Base-by-base conservation (phyloP, 2,329 filamentous ascomycete genomes). In the Venturia pyrina region DNA sequence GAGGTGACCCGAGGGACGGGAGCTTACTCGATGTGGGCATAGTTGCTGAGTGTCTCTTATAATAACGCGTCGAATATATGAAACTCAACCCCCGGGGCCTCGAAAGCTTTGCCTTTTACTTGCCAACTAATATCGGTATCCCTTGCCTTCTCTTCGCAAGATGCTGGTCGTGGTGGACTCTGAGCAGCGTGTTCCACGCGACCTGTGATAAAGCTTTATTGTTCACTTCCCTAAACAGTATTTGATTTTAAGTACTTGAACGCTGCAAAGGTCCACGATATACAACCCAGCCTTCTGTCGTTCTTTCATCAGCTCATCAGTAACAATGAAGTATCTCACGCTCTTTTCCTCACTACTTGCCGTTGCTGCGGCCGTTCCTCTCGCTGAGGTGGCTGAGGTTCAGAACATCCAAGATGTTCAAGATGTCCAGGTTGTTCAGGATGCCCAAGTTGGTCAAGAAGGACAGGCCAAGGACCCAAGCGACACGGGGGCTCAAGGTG, bases 341-440 rank as follows among this genome's bases (percentile, higher is more conserved):
- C 63, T 65, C 63, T 40, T 65, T 65, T 65, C 63, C 11, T 24
- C 62, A n/a, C 50, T 65, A 32, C 48, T 60, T 34, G 63, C 63
- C 3, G 63, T 41, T 5, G 63, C 63, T 7, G 15, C 19, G 24
- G 63, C 63, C 10, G 46, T 21, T 8, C 63, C 63, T 19, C 21
- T 60, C 3, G 48, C 63, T 41, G 63, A 65, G 63, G 60, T 43
- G 8, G 60, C 60, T 11, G 60, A 43, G 13, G 60, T 48, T 44
- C 37, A 44, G 19, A 11, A 8, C n/a, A 50, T 60, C n/a, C 34
- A 40, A 32, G 62, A 64, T 28, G 62, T 48, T 44, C 37, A 44
- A 44, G 63, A 43, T n/a, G 50, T 60, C 43, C 17, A 24, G 21
- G 21, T 53, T 21, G 43, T 48, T 44, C 37, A 44, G 32, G 63